A percentile compares a stretch with the other conserved stretches of the same genome.
Evolutionary conservation across 768 basidiomycete species (phyloP).

Genomic region (Pisolithus albus): DNA sequence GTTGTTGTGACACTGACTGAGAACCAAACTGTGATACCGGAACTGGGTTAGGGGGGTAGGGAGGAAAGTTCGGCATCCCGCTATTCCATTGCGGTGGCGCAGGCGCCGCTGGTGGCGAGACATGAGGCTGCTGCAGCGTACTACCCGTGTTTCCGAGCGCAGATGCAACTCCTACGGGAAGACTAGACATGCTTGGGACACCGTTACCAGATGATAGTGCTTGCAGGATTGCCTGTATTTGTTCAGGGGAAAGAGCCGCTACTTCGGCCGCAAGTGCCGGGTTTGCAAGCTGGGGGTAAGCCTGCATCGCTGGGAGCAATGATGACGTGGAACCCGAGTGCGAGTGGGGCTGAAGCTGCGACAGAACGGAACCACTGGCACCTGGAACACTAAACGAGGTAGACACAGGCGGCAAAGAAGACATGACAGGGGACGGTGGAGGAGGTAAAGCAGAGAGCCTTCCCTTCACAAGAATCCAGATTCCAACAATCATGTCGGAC

Average conservation of each 20-base stretch:
- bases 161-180: constrained; percentile 24
- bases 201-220: constrained; percentile 43
- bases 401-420: constrained; percentile 12
- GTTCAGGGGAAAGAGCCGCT: constrained; percentile 68
- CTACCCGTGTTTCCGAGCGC: constrained; percentile 19
- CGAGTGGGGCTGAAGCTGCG: constrained; percentile 13
- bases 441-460: constrained; percentile 50
- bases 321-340: constrained; percentile 7
- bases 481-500: constrained; percentile 66
- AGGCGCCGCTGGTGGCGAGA: constrained; percentile 16
- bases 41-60: background rate
- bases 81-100: constrained; percentile 14
- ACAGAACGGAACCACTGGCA: constrained; percentile 8
- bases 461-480: constrained; percentile 82
- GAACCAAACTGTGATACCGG: background rate
- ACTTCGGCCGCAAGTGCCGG: constrained; percentile 62
- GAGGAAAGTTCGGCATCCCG: background rate
- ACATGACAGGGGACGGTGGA: constrained; percentile 13
- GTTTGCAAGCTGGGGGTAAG: constrained; percentile 35
- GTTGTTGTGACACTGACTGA: background rate
- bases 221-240: constrained; percentile 62
- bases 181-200: constrained; percentile 23
- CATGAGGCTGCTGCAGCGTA: constrained; percentile 5
- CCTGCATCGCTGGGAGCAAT: constrained; percentile 20
- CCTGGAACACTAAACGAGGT: constrained; percentile 8